phyloP scores from a whole-genome alignment of 1,284 basidiomycete genomes.

The Heliocybe sulcata region DNA sequence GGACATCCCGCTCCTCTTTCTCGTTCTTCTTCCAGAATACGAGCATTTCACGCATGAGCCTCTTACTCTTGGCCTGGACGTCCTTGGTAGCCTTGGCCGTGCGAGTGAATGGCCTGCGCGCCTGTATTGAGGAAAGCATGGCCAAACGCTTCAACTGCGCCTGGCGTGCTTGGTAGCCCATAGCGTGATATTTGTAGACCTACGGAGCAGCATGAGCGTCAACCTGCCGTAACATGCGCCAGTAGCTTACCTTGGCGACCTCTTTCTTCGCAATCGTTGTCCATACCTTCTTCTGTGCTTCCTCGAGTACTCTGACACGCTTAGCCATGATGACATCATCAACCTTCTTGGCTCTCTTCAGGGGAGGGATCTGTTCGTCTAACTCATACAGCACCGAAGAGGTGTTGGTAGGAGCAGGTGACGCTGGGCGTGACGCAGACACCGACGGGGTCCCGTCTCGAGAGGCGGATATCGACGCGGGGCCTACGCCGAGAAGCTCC shows the following conservation, averaged over 20 bases:
- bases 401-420: slow-evolving; percentile 47
- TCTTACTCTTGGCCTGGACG: slow-evolving; percentile 80
- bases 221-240: slow-evolving; percentile 1
- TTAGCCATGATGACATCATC: slow-evolving; percentile 67
- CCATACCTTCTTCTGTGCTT: slow-evolving; percentile 84
- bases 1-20: slow-evolving; percentile 88
- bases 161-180: slow-evolving; percentile 56
- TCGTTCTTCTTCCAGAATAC: slow-evolving; percentile 99
- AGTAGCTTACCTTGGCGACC: slow-evolving; percentile 60
- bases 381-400: slow-evolving; percentile 63
- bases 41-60: slow-evolving; percentile 91
- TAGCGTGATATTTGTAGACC: slow-evolving; percentile 76
- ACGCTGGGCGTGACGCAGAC: slow-evolving; percentile 46
- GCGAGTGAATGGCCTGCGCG: slow-evolving; percentile 75
- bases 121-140: slow-evolving; percentile 69
- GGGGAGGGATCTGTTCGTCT: slow-evolving; percentile 55
- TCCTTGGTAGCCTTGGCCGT: slow-evolving; percentile 86
- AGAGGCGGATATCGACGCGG: slow-evolving; percentile 45
- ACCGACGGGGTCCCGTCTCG: slow-evolving; percentile 29
- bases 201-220: slow-evolving; percentile 21
- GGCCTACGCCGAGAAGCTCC: slow-evolving; percentile 43
- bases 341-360: slow-evolving; percentile 68
- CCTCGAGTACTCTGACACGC: slow-evolving; percentile 70
- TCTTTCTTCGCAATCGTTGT: slow-evolving; percentile 77
- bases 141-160: slow-evolving; percentile 74